Base-by-base conservation (phyloP, 768 basidiomycete species). In the Mycena rebaudengoi region DNA sequence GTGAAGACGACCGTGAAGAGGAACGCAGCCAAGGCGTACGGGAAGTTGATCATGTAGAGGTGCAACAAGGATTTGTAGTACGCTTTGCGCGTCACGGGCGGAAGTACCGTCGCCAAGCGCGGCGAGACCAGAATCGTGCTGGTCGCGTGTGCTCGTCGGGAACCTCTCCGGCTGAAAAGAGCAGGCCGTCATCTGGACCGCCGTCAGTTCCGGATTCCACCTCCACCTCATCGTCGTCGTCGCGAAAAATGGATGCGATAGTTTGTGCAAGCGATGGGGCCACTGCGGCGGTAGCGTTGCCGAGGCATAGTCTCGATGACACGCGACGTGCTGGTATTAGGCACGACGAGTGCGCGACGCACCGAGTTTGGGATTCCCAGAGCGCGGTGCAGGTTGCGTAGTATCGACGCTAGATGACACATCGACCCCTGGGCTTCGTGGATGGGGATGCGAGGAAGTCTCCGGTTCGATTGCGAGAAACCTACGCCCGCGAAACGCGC, bases 1-100 rank as follows among this genome's bases (percentile, higher is more conserved):
- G 92, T 94, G 69, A 94, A 91, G 12, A 92, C 87, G 68, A 94
- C 92, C 16, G 91, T 79, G 71, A 87, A 94, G 11, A 92, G 71
- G 88, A 90, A 94, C n/a, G 91, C 89, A n/a, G 80, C 71, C 61
- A 94, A 75, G 16, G 91, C 91, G 69, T 85, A 94, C 0, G 92
- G 92, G 70, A 95, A 92, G 75, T 95, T 94, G 69, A 94, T 46
- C 25, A 91, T 78, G 40, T 88, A 71, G 21, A 95, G 80, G 73
- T 95, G 93, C 56, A 92, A 83, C 26, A 91, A 74, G 0, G 91
- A 78, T 25, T 80, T 74, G 68, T 89, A 91, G 70, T 94, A 94
- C n/a, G 82, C 81, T 62, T 69, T 77, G 62, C 77, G 78, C 18
- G 66, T 56, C 69, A 94, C 60, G 5, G 92, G 28, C 85, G 77